These are phyloP conservation scores for Ogataea dorogensis DNA, from an alignment of 805 yeast species.

Conservation along the genomic window DNA sequence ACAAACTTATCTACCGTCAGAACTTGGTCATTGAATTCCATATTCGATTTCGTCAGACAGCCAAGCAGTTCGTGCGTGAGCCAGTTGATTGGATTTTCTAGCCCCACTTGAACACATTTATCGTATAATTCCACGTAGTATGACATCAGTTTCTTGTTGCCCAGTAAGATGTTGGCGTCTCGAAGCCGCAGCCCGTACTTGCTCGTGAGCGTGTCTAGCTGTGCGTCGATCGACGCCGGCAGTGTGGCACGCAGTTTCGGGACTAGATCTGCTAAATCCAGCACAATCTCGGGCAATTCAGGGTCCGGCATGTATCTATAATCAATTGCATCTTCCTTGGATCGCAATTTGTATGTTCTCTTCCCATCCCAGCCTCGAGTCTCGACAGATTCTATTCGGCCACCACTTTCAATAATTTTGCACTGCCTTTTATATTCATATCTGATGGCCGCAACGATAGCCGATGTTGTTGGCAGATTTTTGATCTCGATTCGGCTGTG, in stretches of 20 bases:
- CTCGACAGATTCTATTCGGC: slow-evolving; percentile 39
- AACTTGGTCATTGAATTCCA: slow-evolving; percentile 32
- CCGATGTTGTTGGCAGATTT: slow-evolving; percentile 80
- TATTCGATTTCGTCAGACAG: slow-evolving; percentile 50
- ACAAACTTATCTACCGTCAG: slow-evolving; percentile 47
- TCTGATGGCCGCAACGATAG: slow-evolving; percentile 71
- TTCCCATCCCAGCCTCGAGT: slow-evolving; percentile 93
- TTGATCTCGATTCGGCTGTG: slow-evolving; percentile 83
- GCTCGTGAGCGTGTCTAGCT: slow-evolving; percentile 44
- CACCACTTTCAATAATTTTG: slow-evolving; percentile 38
- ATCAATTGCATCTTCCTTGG: slow-evolving; percentile 80
- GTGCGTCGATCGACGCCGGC: slow-evolving; percentile 64
- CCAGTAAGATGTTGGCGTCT: slow-evolving; percentile 71
- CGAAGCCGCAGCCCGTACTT: slow-evolving; percentile 63
- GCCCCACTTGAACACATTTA: slow-evolving; percentile 32
- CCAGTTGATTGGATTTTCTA: slow-evolving; percentile 65
- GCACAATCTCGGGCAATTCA: slow-evolving; percentile 63
- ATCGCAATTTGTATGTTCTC: slow-evolving; percentile 62
- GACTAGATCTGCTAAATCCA: slow-evolving; percentile 43
- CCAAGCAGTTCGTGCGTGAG: slow-evolving; percentile 80
- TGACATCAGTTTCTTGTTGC: slow-evolving; percentile 45
- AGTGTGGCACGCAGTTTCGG: slow-evolving; percentile 39
- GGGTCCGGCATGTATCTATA: slow-evolving; percentile 95
- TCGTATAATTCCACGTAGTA: slow-evolving; percentile 51
- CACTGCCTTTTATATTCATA: slow-evolving; percentile 75